A percentile compares a stretch with the other conserved stretches of the same genome.
These are phyloP conservation scores for Pelargonium fulgidum DNA, from an alignment of 441 rosid species.

Conservation along the genomic window DNA sequence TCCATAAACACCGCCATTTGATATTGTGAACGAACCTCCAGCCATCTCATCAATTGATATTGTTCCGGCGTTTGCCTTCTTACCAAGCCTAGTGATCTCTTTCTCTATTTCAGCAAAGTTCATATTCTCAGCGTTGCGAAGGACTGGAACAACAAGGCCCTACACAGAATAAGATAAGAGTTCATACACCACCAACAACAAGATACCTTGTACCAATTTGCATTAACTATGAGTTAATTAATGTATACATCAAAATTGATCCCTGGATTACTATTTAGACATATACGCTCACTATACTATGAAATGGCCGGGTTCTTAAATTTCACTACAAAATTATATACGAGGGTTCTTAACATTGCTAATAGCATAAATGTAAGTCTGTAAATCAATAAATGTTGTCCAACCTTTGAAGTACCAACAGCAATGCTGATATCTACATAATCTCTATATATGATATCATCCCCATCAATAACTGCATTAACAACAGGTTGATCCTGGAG, in stretches of 20 bases:
- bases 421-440: constrained; percentile 91
- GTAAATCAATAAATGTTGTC: constrained; percentile 21
- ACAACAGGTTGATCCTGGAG: constrained; percentile 94
- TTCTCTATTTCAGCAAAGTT: constrained; percentile 94
- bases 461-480: constrained; percentile 96
- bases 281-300: not conserved
- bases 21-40: constrained; percentile 91
- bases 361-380: not conserved
- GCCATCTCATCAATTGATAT: constrained; percentile 97
- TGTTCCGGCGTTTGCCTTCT: constrained; percentile 86
- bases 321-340: not conserved
- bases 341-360: no score
- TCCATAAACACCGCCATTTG: constrained; percentile 97
- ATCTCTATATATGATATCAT: constrained; percentile 92
- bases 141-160: constrained; percentile 97
- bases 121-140: constrained; percentile 72
- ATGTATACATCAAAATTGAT: no score
- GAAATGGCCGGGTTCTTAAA: not conserved
- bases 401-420: constrained; percentile 91
- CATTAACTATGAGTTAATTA: no score
- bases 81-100: constrained; percentile 76
- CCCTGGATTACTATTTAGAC: no score
- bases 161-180: constrained; percentile 21
- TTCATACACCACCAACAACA: not conserved
- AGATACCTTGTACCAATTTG: no score